Percentiles rank a stretch among this genome's conserved stretches.
These are phyloP conservation scores for Phyllachora maydis DNA, from an alignment of 2,329 filamentous ascomycete genomes.

Conservation along the genomic window DNA sequence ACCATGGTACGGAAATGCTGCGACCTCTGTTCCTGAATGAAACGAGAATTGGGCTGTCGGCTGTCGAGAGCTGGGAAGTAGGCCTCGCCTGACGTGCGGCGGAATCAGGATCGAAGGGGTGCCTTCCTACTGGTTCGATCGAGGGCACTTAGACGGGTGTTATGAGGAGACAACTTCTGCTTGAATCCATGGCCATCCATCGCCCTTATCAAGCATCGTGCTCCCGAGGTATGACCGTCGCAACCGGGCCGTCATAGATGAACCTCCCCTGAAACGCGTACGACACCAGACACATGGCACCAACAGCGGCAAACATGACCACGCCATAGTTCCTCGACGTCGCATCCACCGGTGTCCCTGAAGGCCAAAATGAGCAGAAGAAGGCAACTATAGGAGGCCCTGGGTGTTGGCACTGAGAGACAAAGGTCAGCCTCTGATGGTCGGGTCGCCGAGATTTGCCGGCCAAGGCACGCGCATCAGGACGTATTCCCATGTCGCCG, in stretches of 20 bases:
- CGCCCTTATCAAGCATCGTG: neutral
- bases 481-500: neutral
- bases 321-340: neutral
- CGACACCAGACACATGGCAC: neutral
- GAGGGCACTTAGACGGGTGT: conserved; percentile 2
- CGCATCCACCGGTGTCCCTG: neutral
- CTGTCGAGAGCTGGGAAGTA: too few relatives aligned
- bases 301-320: neutral
- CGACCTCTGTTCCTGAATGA: too few relatives aligned
- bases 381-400: neutral
- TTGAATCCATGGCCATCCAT: neutral
- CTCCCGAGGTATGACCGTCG: neutral
- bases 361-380: neutral
- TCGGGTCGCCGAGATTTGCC: neutral
- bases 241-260: neutral
- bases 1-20: too few relatives aligned
- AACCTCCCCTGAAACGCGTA: neutral
- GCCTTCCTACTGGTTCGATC: too few relatives aligned
- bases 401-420: neutral
- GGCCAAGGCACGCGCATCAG: neutral
- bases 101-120: too few relatives aligned
- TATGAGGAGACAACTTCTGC: too few relatives aligned
- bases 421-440: neutral
- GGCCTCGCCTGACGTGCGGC: too few relatives aligned
- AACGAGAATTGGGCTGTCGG: too few relatives aligned